phyloP scores from a whole-genome alignment of 2,329 filamentous ascomycete species.

The Grosmannia serpens region DNA sequence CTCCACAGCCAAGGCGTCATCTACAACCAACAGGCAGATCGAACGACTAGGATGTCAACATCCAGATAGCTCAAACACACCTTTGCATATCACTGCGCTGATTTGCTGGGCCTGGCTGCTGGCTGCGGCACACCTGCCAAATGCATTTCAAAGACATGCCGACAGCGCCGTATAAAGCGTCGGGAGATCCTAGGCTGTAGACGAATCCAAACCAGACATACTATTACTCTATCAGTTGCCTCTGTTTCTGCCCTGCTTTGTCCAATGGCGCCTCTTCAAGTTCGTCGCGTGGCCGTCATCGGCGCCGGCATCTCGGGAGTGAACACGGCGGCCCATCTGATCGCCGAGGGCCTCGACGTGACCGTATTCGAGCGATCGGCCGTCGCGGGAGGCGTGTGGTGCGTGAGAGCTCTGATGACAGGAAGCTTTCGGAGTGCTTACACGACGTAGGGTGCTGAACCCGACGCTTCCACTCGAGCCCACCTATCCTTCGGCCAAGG shows the following conservation, averaged over 20 bases:
- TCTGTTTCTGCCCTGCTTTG: not conserved
- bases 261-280: not conserved
- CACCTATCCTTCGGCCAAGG: slow-evolving; percentile 20
- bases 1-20: slow-evolving; percentile 6
- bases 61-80: not conserved
- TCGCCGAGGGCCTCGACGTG: slow-evolving; percentile 23
- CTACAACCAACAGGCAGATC: not conserved
- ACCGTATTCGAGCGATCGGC: slow-evolving; percentile 26
- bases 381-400: slow-evolving; percentile 26
- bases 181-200: not conserved
- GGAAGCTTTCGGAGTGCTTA: no score
- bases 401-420: no score
- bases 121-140: not conserved
- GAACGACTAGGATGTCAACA: not conserved
- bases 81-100: not conserved
- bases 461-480: slow-evolving; percentile 18
- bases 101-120: not conserved
- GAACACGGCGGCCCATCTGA: slow-evolving; percentile 24
- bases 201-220: not conserved
- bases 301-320: slow-evolving; percentile 30
- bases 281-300: slow-evolving; percentile 22
- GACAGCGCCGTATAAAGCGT: not conserved
- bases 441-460: slow-evolving; percentile 16
- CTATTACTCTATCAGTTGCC: not conserved
- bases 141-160: not conserved